Base-by-base conservation (phyloP, 345 rosid species). In the Bretschneidera sinensis region DNA sequence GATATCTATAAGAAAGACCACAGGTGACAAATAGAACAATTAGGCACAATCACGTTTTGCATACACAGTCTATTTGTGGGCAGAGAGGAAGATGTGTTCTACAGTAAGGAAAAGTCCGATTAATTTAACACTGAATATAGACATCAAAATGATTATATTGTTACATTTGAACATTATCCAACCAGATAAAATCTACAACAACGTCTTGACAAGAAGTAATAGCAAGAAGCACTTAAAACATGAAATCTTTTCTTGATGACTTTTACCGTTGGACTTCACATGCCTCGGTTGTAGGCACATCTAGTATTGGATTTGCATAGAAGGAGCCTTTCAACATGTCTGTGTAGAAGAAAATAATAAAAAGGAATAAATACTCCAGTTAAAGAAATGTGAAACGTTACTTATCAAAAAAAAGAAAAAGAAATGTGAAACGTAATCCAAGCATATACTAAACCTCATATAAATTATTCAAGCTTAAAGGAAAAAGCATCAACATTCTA, bases 241-340 rank as follows among this genome's bases (percentile, higher is more conserved):
- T 45, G 43, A 54, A n/a, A 51, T 19, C 53, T 21, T 17, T 48
- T 21, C 16, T 50, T 22, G 59, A 35, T 63, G 28, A 39, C 19
- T 52, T n/a, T n/a, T 82, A 92, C 98, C 94, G 71, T 43, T 76
- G 67, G 49, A 83, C 74, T 51, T 81, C 69, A 70, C 24, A 51
- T 2, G 75, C 35, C 39, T 85, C 81, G 22, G 76, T 80, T 33
- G 96, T 92, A 5, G 97, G 94, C 48, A 82, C 81, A 75, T 92
- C 97, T 51, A 81, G 55, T 55, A 87, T 51, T 35, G 97, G 96
- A 72, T 89, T 87, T 22, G 95, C 96, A 73, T 92, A 92, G 73
- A 68, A 92, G 25, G 98, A 92, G 63, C 96, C 96, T 63, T 92
- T 92, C 68, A 85, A 64, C 70, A 78, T 59, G 68, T 92, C 97